Conservation (phyloP, 164 flowering plant species). For the Sextonia rubra region DNA sequence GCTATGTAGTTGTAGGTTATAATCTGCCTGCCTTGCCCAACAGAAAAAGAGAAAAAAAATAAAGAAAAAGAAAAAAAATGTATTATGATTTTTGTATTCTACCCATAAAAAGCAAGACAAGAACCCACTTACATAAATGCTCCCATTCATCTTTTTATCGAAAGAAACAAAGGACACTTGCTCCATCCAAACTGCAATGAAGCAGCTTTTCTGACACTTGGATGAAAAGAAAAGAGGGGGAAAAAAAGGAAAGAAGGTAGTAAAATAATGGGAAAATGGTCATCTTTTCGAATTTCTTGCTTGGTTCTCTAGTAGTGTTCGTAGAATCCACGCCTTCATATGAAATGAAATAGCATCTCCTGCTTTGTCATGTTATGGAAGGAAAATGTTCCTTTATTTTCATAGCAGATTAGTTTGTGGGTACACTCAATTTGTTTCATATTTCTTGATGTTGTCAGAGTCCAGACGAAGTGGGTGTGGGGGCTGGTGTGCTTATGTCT, state of each 20-base stretch:
- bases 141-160: background rate
- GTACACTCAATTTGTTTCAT: too few relatives aligned
- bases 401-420: too few relatives aligned
- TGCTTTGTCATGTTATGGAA: slow-evolving; percentile 15
- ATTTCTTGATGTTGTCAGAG: too few relatives aligned
- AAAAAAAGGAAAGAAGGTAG: slow-evolving; percentile 6
- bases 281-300: slow-evolving; percentile 32
- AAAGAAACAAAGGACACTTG: background rate
- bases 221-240: background rate
- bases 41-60: too few relatives aligned
- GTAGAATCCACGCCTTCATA: slow-evolving; percentile 29
- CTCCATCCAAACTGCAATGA: slow-evolving; percentile 14
- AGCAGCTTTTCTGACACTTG: slow-evolving; percentile 18
- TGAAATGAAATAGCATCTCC: slow-evolving; percentile 20
- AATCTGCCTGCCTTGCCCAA: too few relatives aligned
- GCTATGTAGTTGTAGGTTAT: too few relatives aligned
- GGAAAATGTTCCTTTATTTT: too few relatives aligned
- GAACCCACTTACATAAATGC: background rate
- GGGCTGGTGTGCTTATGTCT: too few relatives aligned
- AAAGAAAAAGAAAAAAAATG: too few relatives aligned
- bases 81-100: background rate
- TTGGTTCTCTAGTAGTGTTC: slow-evolving; percentile 41
- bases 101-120: background rate
- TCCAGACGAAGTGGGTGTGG: too few relatives aligned
- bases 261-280: slow-evolving; percentile 4